A percentile compares a stretch with the other conserved stretches of the same genome.
phyloP scores from a whole-genome alignment of 805 yeast species.

The Yarrowia sp. region DNA sequence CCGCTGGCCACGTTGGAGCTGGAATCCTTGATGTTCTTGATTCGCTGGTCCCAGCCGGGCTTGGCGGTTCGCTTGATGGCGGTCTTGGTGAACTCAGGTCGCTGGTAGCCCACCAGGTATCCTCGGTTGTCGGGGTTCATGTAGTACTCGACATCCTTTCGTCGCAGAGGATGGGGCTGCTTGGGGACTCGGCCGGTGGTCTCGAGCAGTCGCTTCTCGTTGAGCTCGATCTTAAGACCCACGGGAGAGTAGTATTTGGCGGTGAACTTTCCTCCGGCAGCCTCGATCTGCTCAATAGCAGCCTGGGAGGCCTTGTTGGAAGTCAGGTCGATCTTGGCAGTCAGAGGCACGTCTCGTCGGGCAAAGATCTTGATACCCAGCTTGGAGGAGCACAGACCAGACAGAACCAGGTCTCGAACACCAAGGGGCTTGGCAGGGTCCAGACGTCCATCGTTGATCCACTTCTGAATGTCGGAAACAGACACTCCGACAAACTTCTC shows the following conservation, averaged over 20 bases:
- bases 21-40: background rate
- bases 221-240: slow-evolving; percentile 54
- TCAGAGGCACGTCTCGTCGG: slow-evolving; percentile 48
- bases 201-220: slow-evolving; percentile 13
- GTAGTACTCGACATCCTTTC: slow-evolving; percentile 78
- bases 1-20: slow-evolving; percentile 4
- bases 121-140: slow-evolving; percentile 72
- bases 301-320: slow-evolving; percentile 55
- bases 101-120: slow-evolving; percentile 43
- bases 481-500: slow-evolving; percentile 21
- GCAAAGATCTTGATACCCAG: slow-evolving; percentile 84
- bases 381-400: slow-evolving; percentile 54
- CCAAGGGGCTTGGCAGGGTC: slow-evolving; percentile 52
- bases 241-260: slow-evolving; percentile 68
- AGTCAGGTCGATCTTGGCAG: slow-evolving; percentile 68
- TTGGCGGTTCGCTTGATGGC: slow-evolving; percentile 29
- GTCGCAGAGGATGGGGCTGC: slow-evolving; percentile 79
- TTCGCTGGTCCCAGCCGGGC: slow-evolving; percentile 14
- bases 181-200: slow-evolving; percentile 71
- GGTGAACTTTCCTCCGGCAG: slow-evolving; percentile 68
- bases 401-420: slow-evolving; percentile 71
- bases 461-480: slow-evolving; percentile 56
- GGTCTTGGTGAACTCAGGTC: slow-evolving; percentile 25
- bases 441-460: slow-evolving; percentile 66
- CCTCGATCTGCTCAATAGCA: slow-evolving; percentile 73